Evolutionary conservation across 192 early-diverging fungal species (phyloP).

Genomic region (Rhizophagus sp.): DNA sequence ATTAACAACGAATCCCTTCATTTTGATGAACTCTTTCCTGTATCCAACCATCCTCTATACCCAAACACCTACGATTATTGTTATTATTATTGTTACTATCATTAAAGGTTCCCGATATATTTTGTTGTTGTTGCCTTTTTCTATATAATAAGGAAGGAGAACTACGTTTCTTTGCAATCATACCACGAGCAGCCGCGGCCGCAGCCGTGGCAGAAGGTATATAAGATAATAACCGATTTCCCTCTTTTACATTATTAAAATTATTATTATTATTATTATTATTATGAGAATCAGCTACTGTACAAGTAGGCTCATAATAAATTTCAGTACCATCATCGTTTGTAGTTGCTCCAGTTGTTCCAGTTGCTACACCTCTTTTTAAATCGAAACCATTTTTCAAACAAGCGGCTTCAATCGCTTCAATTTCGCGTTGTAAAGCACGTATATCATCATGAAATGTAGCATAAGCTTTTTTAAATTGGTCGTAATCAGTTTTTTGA

Average conservation of each 20-base stretch:
- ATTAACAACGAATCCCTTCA: conserved; percentile 26
- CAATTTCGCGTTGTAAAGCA: conserved; percentile 29
- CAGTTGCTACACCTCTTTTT: background rate
- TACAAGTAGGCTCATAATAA: background rate
- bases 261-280: background rate
- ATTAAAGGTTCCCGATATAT: background rate
- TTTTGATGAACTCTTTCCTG: conserved; percentile 26
- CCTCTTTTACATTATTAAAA: background rate
- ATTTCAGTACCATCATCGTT: background rate
- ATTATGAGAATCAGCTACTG: background rate
- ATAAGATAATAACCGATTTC: background rate
- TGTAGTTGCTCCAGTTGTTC: background rate
- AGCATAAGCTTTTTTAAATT: background rate
- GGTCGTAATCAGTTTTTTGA: conserved; percentile 20
- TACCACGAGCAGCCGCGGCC: background rate
- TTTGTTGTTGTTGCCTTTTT: background rate
- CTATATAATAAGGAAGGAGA: background rate
- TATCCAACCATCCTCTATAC: conserved; percentile 20
- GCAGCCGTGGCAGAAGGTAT: background rate
- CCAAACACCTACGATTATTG: conserved; percentile 8
- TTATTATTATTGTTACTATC: background rate
- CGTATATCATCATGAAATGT: conserved; percentile 20
- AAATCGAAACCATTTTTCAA: background rate
- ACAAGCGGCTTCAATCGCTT: conserved; percentile 5
- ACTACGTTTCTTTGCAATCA: background rate